Conservation (phyloP, 495 filamentous ascomycete genomes). For the Lasiosphaeria ovina region DNA sequence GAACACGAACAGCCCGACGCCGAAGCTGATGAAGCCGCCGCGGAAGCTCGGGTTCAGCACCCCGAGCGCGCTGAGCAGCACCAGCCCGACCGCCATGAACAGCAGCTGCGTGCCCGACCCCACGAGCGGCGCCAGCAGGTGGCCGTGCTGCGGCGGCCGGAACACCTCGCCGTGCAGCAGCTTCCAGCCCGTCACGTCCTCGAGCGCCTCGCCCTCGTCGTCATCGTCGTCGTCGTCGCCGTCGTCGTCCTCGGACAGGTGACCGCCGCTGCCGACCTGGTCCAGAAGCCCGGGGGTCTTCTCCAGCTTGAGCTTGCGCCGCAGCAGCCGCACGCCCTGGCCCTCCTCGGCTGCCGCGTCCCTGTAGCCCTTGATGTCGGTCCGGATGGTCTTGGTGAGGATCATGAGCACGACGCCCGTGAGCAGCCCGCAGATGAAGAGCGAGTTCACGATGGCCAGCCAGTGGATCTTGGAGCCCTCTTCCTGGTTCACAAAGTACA, state of each 20-base stretch:
- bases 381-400: slow-evolving; percentile 74
- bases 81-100: slow-evolving; percentile 77
- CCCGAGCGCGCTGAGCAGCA: slow-evolving; percentile 78
- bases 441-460: slow-evolving; percentile 88
- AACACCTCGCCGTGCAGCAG: slow-evolving; percentile 95
- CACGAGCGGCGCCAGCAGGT: slow-evolving; percentile 78
- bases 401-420: slow-evolving; percentile 86
- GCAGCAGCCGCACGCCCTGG: slow-evolving; percentile 47
- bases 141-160: slow-evolving; percentile 69
- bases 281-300: slow-evolving; percentile 65
- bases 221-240: slow-evolving; percentile 60
- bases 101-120: slow-evolving; percentile 89
- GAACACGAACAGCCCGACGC: slow-evolving; percentile 81
- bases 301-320: slow-evolving; percentile 35
- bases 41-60: slow-evolving; percentile 89
- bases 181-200: slow-evolving; percentile 92
- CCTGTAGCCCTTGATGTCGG: slow-evolving; percentile 73
- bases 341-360: slow-evolving; percentile 66
- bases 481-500: slow-evolving; percentile 91
- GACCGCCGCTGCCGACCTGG: slow-evolving; percentile 58
- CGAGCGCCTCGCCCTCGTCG: slow-evolving; percentile 74
- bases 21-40: slow-evolving; percentile 87
- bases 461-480: slow-evolving; percentile 85
- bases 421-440: slow-evolving; percentile 80
- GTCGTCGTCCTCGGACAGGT: slow-evolving; percentile 9